Base-by-base conservation (phyloP, 352 stramenopile genomes). In the Phytophthora brassicae region DNA sequence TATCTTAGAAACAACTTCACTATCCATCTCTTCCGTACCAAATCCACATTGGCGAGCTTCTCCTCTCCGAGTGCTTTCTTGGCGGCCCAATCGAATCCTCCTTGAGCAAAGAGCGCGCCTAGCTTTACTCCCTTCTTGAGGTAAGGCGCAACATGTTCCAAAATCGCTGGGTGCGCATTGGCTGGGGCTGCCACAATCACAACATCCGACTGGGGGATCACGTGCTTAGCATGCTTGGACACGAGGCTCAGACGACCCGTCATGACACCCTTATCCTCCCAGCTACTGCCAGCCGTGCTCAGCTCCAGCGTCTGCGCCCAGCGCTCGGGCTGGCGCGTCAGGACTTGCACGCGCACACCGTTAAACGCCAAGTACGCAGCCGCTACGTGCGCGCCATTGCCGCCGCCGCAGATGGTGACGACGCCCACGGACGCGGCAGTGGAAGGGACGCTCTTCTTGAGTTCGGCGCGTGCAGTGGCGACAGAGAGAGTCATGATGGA, bases 61-160 rank as follows among this genome's bases (percentile, higher is more conserved):
- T 81, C 68, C 22, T 82, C 68, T 17, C 88, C 88, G 7, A 97
- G 82, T 22, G 86, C 84, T 65, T 95, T 94, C 76, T 92, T 95
- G 22, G 75, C 88, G 1, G 90, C 90, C 90, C 90, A 97, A 62
- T 97, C 90, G 39, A 97, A 97, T 28, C 90, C 90, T n/a, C 89
- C 90, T 56, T 97, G 90, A 14, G 89, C 90, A 52, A 97, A 97
- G 4, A 97, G 71, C 41, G 90, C 89, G 36, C 90, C 90, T 28
- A 97, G 70, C 26, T 85, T 85, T 7, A 83, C 79, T 16, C 90
- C 90, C 46, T 90, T 77, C 64, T 97, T 96, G 26, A 97, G 60
- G 63, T 96, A 85, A 19, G 87, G 88, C 41, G 78, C 82, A 31
- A 97, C 71, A 22, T 82, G 69, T 35, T 69, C 61, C n/a, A 96